phyloP scores from a whole-genome alignment of 768 basidiomycete species.

The Boletus bicolor region DNA sequence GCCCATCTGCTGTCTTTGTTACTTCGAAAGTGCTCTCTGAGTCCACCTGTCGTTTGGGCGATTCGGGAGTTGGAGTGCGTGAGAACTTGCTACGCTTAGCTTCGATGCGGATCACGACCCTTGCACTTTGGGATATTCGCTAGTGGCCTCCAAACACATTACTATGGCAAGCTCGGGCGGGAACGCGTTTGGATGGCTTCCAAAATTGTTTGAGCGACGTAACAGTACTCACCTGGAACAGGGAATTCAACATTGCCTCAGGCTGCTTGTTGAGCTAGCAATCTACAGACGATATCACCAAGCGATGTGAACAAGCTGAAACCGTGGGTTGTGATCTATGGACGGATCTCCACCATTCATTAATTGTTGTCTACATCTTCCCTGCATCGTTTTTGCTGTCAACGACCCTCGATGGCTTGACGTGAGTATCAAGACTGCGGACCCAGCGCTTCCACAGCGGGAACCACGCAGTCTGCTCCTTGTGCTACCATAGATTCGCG shows the following conservation, averaged over 20 bases:
- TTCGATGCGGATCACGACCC: not conserved
- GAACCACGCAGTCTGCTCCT: no score
- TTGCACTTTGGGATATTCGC: not conserved
- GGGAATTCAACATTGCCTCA: not conserved
- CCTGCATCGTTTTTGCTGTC: no score
- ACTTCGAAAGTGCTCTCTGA: not conserved
- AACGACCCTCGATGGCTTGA: no score
- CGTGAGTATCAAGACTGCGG: no score
- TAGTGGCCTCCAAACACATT: not conserved
- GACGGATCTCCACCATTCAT: no score
- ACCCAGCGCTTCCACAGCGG: no score
- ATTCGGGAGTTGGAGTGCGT: not conserved
- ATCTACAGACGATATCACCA: not conserved
- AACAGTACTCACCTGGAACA: constrained; percentile 3
- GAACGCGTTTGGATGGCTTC: not conserved
- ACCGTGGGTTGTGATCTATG: not conserved
- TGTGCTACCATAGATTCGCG: no score
- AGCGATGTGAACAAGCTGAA: not conserved
- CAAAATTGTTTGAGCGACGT: constrained; percentile 3
- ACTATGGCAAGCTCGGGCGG: not conserved
- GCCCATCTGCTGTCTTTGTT: not conserved
- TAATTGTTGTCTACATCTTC: no score
- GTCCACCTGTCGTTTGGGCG: not conserved
- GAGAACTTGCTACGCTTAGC: constrained; percentile 3
- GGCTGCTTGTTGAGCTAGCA: not conserved